Conservation (phyloP, 495 filamentous ascomycete genomes). For the Daldinia caldariorum region DNA sequence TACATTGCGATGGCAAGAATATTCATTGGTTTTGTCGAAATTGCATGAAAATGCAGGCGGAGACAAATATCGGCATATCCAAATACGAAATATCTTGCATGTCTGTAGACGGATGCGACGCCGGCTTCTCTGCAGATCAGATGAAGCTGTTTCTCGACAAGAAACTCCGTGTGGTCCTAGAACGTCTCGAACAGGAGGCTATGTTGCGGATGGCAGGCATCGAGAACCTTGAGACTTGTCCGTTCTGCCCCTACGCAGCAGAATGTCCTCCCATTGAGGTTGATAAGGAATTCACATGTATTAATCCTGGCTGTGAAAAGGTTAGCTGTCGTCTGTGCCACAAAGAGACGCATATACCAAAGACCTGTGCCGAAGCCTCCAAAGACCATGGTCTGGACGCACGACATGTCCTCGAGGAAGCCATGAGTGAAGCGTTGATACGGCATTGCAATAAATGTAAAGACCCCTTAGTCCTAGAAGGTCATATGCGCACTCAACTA, state of each 20-base stretch:
- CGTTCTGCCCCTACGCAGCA: conserved; percentile 84
- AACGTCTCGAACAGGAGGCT: conserved; percentile 74
- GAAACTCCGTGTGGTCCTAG: conserved; percentile 65
- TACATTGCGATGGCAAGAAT: conserved; percentile 67
- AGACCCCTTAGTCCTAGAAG: conserved; percentile 20
- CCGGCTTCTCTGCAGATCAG: conserved; percentile 56
- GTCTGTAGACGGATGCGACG: conserved; percentile 59
- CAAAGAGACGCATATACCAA: conserved; percentile 76
- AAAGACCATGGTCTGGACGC: conserved; percentile 65
- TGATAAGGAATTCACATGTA: conserved; percentile 79
- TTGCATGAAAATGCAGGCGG: conserved; percentile 72
- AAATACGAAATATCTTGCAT: conserved; percentile 68
- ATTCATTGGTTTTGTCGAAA: conserved; percentile 70
- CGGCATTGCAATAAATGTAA: conserved; percentile 75
- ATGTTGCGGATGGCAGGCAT: conserved; percentile 71
- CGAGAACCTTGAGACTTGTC: conserved; percentile 74
- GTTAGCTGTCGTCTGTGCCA: conserved; percentile 81
- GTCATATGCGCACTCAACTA: conserved; percentile 23
- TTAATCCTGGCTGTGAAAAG: conserved; percentile 69
- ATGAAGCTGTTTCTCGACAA: conserved; percentile 66
- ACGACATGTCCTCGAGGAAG: conserved; percentile 79
- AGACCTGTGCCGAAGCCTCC: conserved; percentile 73
- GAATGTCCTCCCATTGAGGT: conserved; percentile 72
- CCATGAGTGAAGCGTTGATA: conserved; percentile 81
- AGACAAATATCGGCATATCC: conserved; percentile 70